Conservation (phyloP, 441 rosid genomes). For the Corymbia calophylla region DNA sequence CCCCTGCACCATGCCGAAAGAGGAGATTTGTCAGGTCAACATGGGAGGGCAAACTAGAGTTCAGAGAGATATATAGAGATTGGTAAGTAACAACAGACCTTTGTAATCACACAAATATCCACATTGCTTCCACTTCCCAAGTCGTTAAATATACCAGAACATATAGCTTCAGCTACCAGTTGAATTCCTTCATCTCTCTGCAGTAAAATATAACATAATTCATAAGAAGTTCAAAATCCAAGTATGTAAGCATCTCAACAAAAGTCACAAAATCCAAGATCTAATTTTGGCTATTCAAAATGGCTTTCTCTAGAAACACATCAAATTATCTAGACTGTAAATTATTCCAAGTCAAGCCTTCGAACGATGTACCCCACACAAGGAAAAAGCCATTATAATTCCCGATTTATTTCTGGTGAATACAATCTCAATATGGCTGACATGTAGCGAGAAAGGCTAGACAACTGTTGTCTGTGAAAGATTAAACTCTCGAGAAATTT, state of each 20-base stretch:
- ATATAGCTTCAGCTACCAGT: constrained; percentile 76
- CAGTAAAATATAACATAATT: constrained; percentile 1
- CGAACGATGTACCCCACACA: not conserved
- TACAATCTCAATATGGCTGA: not conserved
- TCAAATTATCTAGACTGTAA: not conserved
- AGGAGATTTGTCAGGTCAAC: constrained; percentile 3
- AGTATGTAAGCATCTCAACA: not conserved
- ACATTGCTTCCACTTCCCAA: constrained; percentile 99
- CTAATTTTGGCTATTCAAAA: not conserved
- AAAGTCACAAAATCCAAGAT: not conserved
- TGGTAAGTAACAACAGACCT: constrained; percentile 34
- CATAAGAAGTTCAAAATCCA: not conserved
- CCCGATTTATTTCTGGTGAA: not conserved
- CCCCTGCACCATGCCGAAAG: constrained; percentile 42
- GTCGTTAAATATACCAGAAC: constrained; percentile 93
- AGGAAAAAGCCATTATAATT: not conserved
- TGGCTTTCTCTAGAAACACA: not conserved
- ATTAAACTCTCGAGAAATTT: not conserved
- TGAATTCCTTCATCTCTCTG: constrained; percentile 88
- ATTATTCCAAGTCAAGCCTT: not conserved
- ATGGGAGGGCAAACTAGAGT: not conserved
- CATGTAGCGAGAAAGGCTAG: not conserved
- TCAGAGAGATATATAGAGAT: not conserved
- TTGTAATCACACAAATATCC: constrained; percentile 92
- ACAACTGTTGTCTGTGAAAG: not conserved